Evolutionary conservation across 2,329 filamentous ascomycete species (phyloP), one percentile per base, ranked within the genome.

Genomic region (Epicoccum nigrum): DNA sequence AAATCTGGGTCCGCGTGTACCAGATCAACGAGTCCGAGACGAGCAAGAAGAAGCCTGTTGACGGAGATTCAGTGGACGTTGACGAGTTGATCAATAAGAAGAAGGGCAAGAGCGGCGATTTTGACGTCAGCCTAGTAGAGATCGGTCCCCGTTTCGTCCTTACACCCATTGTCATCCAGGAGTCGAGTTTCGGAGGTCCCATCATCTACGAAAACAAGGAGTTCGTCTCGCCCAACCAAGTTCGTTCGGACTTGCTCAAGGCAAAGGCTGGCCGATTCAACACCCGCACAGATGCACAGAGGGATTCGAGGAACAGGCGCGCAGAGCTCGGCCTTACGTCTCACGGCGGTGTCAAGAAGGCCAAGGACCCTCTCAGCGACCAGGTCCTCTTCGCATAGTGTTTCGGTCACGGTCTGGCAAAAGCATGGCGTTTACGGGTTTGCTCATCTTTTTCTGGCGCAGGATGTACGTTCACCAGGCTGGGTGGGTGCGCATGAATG

Each of bases 151-250:
- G 94, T 37, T 93, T 97, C 63, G 92, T 97, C 23, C 79, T 97
- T 42, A 97, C 92, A 20, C 93, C 94, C 1, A 97, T 97, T 60
- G 86, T 97, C 50, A 96, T 97, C 61, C 86, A 96, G 64, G 94
- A 99, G 73, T 92, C 91, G 34, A 92, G 89, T 55, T 97, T 99
- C 64, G 93, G 93, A 45, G 94, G 94, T 0, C 93, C 94, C 3
- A 91, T 97, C 59, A 95, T 99, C 69, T 99, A 96, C 77, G 91
- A 97, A 80, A 97, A 97, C 79, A 94, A 91, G 81, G 88, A 96
- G 73, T 99, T 96, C 67, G 90, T 99, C 45, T 94, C 89, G 62
- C 94, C 94, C 8, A 99, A 99, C 83, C 90, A 97, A 76, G 85
- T 97, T 58, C 83, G 94, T 60, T 81, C 90, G 32, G 94, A 97